Evolutionary conservation across 176 grass and related monocot genomes (phyloP).

Genomic region (Miscanthus lutarioriparius): DNA sequence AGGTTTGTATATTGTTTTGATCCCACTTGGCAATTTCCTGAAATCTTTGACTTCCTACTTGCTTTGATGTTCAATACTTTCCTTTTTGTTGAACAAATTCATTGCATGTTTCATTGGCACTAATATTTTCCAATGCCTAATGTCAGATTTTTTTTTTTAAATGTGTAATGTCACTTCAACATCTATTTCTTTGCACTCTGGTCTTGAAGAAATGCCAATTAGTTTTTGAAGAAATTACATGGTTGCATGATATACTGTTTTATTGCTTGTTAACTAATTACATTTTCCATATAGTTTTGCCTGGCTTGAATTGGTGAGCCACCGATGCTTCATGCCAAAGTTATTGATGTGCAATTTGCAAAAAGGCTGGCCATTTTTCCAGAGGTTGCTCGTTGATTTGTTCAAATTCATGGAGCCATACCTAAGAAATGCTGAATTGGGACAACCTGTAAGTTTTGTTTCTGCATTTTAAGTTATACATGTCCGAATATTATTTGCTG

Average conservation of each 20-base stretch:
- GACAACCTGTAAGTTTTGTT: constrained; percentile 64
- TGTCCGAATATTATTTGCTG: constrained; percentile 6
- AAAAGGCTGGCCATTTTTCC: constrained; percentile 93
- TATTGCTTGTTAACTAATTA: constrained; percentile 10
- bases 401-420: constrained; percentile 98
- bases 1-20: constrained; percentile 42
- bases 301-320: constrained; percentile 96
- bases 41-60: background rate
- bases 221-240: background rate
- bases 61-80: background rate
- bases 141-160: background rate
- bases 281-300: constrained; percentile 68
- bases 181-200: background rate
- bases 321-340: constrained; percentile 92
- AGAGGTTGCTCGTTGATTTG: constrained; percentile 91
- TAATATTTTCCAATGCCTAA: background rate
- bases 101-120: background rate
- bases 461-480: constrained; percentile 17
- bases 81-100: background rate
- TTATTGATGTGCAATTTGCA: constrained; percentile 76
- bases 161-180: background rate
- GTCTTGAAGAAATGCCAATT: background rate
- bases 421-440: constrained; percentile 86
- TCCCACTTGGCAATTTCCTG: background rate
- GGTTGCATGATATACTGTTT: background rate